Evolutionary conservation across 148 eudicot species (phyloP).

Genomic region (Rhododendron molle): DNA sequence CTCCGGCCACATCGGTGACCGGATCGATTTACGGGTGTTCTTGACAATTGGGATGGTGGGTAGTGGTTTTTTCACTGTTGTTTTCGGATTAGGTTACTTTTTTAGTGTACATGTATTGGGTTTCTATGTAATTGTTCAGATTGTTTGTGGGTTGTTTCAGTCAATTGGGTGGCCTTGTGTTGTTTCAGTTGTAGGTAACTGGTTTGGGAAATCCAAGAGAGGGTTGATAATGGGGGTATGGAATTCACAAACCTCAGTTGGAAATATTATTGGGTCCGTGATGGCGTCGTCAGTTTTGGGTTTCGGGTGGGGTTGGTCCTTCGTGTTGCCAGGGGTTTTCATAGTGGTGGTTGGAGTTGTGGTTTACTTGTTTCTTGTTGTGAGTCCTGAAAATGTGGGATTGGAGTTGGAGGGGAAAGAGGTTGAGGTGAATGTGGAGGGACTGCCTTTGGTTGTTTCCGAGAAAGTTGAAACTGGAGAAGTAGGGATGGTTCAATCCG

Average conservation of each 20-base stretch:
- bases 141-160: conserved; percentile 77
- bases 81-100: conserved; percentile 79
- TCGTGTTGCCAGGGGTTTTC: conserved; percentile 70
- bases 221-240: conserved; percentile 94
- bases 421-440: conserved; percentile 53
- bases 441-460: conserved; percentile 31
- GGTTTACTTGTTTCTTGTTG: conserved; percentile 66
- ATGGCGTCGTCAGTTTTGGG: conserved; percentile 71
- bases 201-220: conserved; percentile 80
- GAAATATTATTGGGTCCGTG: conserved; percentile 81
- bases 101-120: conserved; percentile 49
- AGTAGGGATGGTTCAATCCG: conserved; percentile 29
- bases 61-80: conserved; percentile 60
- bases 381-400: conserved; percentile 59
- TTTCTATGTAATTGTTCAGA: conserved; percentile 55
- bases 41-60: conserved; percentile 73
- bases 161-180: conserved; percentile 99
- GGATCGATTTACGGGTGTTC: conserved; percentile 60
- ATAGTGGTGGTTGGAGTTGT: conserved; percentile 43
- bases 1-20: conserved; percentile 83
- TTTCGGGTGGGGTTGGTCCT: conserved; percentile 98
- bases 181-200: conserved; percentile 79
- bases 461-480: conserved; percentile 40
- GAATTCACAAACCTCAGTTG: conserved; percentile 88
- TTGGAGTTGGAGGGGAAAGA: conserved; percentile 37